These are phyloP conservation scores for Ophiostoma perfectum DNA, from an alignment of 2,329 filamentous ascomycete species.

Conservation along the genomic window DNA sequence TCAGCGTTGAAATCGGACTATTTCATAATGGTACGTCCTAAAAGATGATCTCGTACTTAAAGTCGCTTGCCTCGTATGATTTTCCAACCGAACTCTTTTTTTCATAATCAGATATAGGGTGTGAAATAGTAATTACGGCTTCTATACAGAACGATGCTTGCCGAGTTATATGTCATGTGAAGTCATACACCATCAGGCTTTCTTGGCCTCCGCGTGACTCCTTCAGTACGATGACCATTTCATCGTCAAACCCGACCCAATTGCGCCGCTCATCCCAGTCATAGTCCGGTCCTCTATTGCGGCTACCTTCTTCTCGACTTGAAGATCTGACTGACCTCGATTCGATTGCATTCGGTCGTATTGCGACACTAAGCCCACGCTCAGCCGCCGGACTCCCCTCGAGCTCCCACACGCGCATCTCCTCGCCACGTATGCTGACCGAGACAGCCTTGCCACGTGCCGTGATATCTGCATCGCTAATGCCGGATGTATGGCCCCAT, in stretches of 20 bases:
- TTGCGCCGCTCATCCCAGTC: slow-evolving; percentile 46
- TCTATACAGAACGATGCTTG: not conserved
- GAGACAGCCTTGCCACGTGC: slow-evolving; percentile 82
- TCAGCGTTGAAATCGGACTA: too few species aligned
- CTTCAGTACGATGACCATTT: slow-evolving; percentile 81
- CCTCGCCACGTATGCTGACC: slow-evolving; percentile 73
- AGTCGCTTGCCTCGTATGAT: too few species aligned
- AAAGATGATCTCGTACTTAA: too few species aligned
- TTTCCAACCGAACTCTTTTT: not conserved
- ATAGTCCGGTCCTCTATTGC: slow-evolving; percentile 22
- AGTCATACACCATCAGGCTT: slow-evolving; percentile 79
- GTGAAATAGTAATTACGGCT: not conserved
- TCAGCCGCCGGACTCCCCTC: slow-evolving; percentile 48
- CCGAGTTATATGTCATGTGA: slow-evolving; percentile 49
- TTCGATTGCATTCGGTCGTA: slow-evolving; percentile 37
- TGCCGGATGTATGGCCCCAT: slow-evolving; percentile 88
- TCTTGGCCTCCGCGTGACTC: slow-evolving; percentile 64
- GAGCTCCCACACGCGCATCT: slow-evolving; percentile 82
- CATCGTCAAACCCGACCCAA: slow-evolving; percentile 85
- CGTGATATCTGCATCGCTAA: slow-evolving; percentile 79
- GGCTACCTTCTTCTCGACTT: slow-evolving; percentile 5
- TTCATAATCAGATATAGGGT: not conserved
- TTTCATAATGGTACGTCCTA: too few species aligned
- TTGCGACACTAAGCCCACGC: slow-evolving; percentile 45
- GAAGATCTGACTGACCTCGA: too few species aligned